Base-by-base conservation (phyloP, 805 yeast genomes). In the Lachancea fermentati region DNA sequence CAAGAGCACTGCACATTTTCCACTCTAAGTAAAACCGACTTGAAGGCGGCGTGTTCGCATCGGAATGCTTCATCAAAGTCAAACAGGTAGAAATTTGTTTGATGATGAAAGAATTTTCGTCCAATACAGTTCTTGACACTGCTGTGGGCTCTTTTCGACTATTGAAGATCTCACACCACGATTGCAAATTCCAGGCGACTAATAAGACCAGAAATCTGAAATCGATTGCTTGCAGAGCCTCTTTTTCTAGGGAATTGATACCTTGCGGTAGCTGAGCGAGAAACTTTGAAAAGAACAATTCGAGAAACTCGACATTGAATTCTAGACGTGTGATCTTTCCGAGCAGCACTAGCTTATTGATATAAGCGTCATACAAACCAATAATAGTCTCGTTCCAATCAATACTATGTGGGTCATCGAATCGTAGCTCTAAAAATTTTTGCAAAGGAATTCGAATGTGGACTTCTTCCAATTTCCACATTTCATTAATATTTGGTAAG, bases 121-220 rank as follows among this genome's bases (percentile, higher is more conserved):
- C 24, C 12, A 45, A 33, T 1, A 32, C 26, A 9, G 17, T 17
- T 19, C 34, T 18, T 1, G 46, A 40, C 9, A 45, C 32, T 8
- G 43, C 33, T 4, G 18, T 32, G 7, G 39, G 35, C 12, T 31
- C 40, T 12, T 37, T 16, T 4, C 24, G 18, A 26, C 41, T 46
- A 17, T 48, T 45, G 8, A 58, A 34, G 15, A 55, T 46, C 11
- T 51, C 54, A 2, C 45, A 43, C 64, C 64, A 60, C 35, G 48
- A 50, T 30, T 57, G 56, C 30, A 60, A 35, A 34, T 54, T 48
- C 62, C 65, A 57, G 6, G 58, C 45, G 12, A 48, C 53, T 9
- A 54, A 30, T 16, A 58, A 32, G 2, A 55, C 49, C 15, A 60
- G 44, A 26, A 60, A 18, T 35, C 49, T 58, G 32, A 60, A 55